Base-by-base conservation (phyloP, 2,329 filamentous ascomycete genomes). In the Xylariaceae sp. region DNA sequence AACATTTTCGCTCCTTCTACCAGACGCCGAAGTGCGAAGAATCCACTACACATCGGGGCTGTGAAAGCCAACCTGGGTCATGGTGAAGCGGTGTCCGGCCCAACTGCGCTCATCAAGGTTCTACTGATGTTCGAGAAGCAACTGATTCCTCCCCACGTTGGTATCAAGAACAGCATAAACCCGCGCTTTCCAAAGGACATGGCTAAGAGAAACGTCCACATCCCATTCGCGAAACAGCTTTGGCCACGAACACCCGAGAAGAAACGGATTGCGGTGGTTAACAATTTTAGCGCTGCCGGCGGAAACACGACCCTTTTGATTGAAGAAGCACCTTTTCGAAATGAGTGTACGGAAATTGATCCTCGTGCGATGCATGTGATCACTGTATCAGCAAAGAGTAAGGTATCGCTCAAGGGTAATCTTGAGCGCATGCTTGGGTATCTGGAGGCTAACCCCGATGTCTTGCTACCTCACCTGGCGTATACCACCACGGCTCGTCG, bases 201-300 rank as follows among this genome's bases (percentile, higher is more conserved):
- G 21, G 44, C 44, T 32, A 41, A 41, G 37, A 29, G 29, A 16
- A 17, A 37, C 16, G 37, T 41, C 21, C 10, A 23, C 4, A 46
- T 42, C 8, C 25, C 25, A 29, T 29, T 29, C 14, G 8, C 25
- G 25, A 8, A 8, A 8, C 8, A 8, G 8, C 8, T 8, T 8
- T 8, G 14, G 8, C 8, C 8, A 8, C 25, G 25, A 29, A 8
- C 8, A 14, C 25, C 25, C 19, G n/a, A n/a, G n/a, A n/a, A n/a
- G n/a, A n/a, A n/a, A n/a, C 32, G 19, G n/a, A 40, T 35, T 22
- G 19, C 14, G 14, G 8, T 53, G 11, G 55, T 76, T 35, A 80
- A 80, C 61, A 76, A 75, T 60, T 79, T 77, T 52, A 67, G 67
- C 40, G 77, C 77, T 14, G 74, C 75, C 14, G 77, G 77, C 39